phyloP scores from a whole-genome alignment of 2,329 filamentous ascomycete genomes.

The Penicillium paneum region DNA sequence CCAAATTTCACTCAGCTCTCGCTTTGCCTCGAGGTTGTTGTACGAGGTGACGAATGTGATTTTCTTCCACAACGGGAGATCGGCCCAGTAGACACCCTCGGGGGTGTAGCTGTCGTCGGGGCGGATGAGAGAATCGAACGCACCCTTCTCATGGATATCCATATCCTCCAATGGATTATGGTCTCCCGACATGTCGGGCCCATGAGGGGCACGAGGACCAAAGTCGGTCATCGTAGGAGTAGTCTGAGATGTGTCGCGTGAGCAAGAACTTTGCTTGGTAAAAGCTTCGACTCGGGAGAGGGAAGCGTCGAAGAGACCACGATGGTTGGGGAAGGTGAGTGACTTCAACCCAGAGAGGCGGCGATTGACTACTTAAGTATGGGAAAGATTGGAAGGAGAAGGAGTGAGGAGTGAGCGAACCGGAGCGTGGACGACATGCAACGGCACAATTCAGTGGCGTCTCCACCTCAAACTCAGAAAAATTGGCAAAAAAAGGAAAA shows the following conservation, averaged over 20 bases:
- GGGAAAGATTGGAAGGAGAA: background rate
- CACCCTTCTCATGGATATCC: constrained; percentile 56
- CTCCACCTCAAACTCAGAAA: background rate
- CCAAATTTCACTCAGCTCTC: constrained; percentile 67
- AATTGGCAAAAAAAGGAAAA: constrained; percentile 2
- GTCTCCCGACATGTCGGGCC: constrained; percentile 46
- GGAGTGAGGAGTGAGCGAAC: background rate
- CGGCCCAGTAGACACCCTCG: constrained; percentile 89
- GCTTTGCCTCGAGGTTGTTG: constrained; percentile 65
- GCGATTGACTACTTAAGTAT: background rate
- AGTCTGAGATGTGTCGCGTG: constrained; percentile 9
- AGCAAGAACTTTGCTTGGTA: constrained; percentile 1
- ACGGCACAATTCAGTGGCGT: background rate
- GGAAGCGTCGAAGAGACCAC: constrained; percentile 1
- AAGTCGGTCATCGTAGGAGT: constrained; percentile 35
- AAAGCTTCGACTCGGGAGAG: constrained; percentile 3
- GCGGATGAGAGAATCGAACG: constrained; percentile 76
- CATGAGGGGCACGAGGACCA: constrained; percentile 46
- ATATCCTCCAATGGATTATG: constrained; percentile 50
- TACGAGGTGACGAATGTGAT: constrained; percentile 71
- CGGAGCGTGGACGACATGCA: background rate
- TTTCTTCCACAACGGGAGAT: constrained; percentile 68
- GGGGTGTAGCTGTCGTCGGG: constrained; percentile 84
- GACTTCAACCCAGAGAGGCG: background rate
- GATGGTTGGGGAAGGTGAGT: background rate